Evolutionary conservation across 1,284 basidiomycete species (phyloP), one percentile per base, ranked within the genome.

Genomic region (Pyrrhoderma lamaoense): DNA sequence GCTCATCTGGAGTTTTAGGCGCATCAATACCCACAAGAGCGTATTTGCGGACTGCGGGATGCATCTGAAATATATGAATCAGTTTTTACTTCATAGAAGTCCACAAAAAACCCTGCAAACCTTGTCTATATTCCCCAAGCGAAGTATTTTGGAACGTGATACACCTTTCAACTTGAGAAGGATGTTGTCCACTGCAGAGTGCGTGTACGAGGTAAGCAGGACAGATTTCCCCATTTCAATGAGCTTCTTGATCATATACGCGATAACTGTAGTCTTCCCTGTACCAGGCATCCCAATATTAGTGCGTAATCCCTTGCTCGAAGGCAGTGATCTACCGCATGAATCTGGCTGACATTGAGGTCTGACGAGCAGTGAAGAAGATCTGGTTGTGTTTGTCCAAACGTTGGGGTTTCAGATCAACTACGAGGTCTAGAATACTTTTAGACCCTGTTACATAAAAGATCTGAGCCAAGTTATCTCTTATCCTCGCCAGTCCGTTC

Each of bases 221-320:
- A 99, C 89, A 0, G 79, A 89, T 71, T 97, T 93, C 3, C 92
- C 92, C 64, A 80, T 71, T 38, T 70, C 73, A 1, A 92, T 90
- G 3, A 99, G 70, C 21, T 79, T 75, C 59, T 80, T 79, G 62
- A 99, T 93, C 39, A 97, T 77, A 38, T 91, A 85, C 0, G 90
- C 90, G 50, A 98, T 88, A 3, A 95, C 89, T 0, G 93, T 96
- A 34, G 95, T 97, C 70, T 99, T 99, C 8, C 95, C 95, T 2
- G 96, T 98, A 0, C 95, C 95, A 1, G 95, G 95, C 96, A 99
- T 98, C 95, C 96, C 3, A 98, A 74, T 27, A 99, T 79, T 42
- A 98, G 70, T 0, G 93, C 85, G 64, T 97, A 99, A 65, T 99
- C 94, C 55, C 81, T 71, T 0, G 95, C 90, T 2, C 74, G 70